Conservation (phyloP, 2,329 filamentous ascomycete species). For the Aulographum hederae region DNA sequence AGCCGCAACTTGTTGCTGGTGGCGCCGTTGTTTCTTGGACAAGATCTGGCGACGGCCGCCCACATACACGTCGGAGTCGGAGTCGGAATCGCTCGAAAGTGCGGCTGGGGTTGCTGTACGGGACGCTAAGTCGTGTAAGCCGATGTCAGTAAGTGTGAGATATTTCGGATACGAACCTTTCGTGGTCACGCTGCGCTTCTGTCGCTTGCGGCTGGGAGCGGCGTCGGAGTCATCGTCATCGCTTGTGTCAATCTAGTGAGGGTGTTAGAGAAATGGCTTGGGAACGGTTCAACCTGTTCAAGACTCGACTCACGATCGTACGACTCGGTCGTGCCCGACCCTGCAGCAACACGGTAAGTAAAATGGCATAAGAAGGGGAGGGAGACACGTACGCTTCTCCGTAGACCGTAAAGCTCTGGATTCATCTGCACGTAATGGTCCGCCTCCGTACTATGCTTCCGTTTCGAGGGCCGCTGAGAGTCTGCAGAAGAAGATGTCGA, state of each 20-base stretch:
- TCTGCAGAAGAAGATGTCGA: conserved; percentile 3
- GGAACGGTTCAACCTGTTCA: too few relatives aligned
- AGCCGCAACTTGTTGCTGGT: conserved; percentile 45
- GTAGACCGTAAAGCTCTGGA: conserved; percentile 83
- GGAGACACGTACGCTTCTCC: conserved; percentile 57
- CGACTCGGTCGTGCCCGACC: too few relatives aligned
- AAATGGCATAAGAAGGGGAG: too few relatives aligned
- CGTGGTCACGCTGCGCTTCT: neutral
- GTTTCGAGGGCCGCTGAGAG: conserved; percentile 32
- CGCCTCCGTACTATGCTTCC: conserved; percentile 45
- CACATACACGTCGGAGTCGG: conserved; percentile 47
- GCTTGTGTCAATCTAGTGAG: neutral
- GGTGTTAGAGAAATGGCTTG: too few relatives aligned
- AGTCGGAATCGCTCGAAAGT: conserved; percentile 41
- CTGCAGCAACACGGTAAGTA: too few relatives aligned
- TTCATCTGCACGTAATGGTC: conserved; percentile 79
- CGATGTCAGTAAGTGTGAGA: too few relatives aligned
- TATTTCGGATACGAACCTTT: neutral
- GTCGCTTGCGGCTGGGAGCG: neutral
- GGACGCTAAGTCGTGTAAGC: too few relatives aligned
- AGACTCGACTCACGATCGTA: too few relatives aligned
- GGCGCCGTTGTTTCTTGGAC: conserved; percentile 59
- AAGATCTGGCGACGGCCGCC: conserved; percentile 47
- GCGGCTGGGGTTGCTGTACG: conserved; percentile 29
- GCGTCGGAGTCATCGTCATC: neutral